These are phyloP conservation scores for Vitis amurensis DNA, from an alignment of 164 flowering plant species.

Conservation along the genomic window DNA sequence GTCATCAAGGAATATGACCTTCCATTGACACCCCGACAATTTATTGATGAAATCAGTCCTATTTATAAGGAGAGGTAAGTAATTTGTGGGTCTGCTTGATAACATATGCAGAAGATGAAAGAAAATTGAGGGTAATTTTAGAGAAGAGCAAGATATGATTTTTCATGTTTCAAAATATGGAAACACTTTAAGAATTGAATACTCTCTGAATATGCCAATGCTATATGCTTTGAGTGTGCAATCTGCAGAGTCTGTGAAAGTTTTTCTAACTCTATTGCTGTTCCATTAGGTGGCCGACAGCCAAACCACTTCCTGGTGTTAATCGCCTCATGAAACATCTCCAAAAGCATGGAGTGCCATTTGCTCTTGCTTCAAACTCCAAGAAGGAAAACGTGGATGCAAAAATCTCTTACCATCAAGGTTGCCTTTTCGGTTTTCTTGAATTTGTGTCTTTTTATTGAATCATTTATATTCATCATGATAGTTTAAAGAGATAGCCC, in stretches of 20 bases:
- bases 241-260: too few species aligned
- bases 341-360: conserved; percentile 51
- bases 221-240: neutral
- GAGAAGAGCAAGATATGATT: too few species aligned
- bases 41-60: conserved; percentile 44
- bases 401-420: conserved; percentile 50
- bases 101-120: too few species aligned
- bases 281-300: conserved; percentile 44
- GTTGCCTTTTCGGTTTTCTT: conserved; percentile 19
- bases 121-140: too few species aligned
- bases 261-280: neutral
- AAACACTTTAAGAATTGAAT: too few species aligned
- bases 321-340: conserved; percentile 65
- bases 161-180: too few species aligned
- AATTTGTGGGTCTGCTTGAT: too few species aligned
- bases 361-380: conserved; percentile 73
- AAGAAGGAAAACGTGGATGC: conserved; percentile 35
- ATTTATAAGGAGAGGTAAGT: conserved; percentile 43
- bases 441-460: neutral
- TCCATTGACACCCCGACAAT: conserved; percentile 58
- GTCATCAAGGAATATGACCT: conserved; percentile 59
- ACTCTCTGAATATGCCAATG: too few species aligned
- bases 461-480: neutral
- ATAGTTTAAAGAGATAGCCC: too few species aligned
- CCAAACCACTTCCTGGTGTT: conserved; percentile 67